A percentile compares a stretch with the other conserved stretches of the same genome.
Conservation (phyloP, 164 flowering plant genomes). For the Piper longum region DNA sequence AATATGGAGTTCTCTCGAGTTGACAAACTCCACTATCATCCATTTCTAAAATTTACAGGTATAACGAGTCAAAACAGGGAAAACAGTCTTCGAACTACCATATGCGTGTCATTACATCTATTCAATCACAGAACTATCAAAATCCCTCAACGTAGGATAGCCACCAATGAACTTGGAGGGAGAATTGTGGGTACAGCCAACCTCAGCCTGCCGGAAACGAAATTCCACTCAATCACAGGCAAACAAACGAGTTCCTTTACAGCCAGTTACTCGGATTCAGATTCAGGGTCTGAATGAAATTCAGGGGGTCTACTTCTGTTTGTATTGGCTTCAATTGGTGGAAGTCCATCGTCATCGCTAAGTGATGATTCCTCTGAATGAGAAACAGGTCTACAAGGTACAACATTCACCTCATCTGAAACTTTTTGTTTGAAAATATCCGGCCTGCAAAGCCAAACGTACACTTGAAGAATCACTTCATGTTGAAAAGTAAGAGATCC, state of each 20-base stretch:
- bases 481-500: too few species aligned
- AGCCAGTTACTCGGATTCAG: not conserved
- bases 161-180: too few species aligned
- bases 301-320: not conserved
- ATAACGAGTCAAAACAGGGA: too few species aligned
- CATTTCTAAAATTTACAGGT: too few species aligned
- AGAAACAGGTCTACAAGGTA: not conserved
- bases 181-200: too few species aligned
- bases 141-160: too few species aligned
- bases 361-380: not conserved
- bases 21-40: too few species aligned
- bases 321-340: not conserved
- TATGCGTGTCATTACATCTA: too few species aligned
- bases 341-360: not conserved
- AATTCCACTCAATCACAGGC: not conserved
- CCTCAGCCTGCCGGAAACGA: too few species aligned
- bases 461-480: not conserved
- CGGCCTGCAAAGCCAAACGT: not conserved
- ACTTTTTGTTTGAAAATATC: not conserved
- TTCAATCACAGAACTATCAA: too few species aligned
- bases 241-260: not conserved
- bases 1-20: too few species aligned
- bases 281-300: not conserved
- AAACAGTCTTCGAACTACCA: too few species aligned
- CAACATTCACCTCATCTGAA: not conserved